phyloP scores from a whole-genome alignment of 2,329 filamentous ascomycete genomes.

The Aspergillus fructus region DNA sequence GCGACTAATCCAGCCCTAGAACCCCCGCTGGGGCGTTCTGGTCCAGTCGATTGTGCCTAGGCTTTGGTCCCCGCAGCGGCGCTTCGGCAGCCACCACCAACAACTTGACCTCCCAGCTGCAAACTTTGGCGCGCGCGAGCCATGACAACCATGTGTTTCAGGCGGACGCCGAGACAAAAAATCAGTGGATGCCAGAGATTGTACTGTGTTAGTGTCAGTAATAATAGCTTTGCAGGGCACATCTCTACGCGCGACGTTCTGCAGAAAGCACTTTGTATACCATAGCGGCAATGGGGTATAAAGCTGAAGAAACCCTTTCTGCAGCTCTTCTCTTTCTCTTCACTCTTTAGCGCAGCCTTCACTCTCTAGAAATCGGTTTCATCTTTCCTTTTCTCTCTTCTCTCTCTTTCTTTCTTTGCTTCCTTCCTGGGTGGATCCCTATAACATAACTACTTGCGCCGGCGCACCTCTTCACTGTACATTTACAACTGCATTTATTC shows the following conservation, averaged over 20 bases:
- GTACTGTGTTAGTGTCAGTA: neutral
- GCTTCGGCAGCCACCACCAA: constrained; percentile 5
- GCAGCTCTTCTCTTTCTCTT: constrained; percentile 8
- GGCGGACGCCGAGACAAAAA: neutral
- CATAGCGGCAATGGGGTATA: constrained; percentile 1
- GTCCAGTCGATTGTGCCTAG: neutral
- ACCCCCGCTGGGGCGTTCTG: neutral
- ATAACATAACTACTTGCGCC: constrained; percentile 15
- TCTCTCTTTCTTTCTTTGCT: constrained; percentile 9
- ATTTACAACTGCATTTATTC: neutral
- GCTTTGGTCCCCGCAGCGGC: constrained; percentile 6
- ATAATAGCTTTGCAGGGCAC: neutral
- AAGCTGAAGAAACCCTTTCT: neutral
- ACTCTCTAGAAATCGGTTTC: constrained; percentile 14
- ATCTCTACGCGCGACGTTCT: neutral
- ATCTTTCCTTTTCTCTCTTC: constrained; percentile 1
- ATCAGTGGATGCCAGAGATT: constrained; percentile 4
- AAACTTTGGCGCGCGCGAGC: constrained; percentile 11
- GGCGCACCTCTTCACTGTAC: constrained; percentile 12
- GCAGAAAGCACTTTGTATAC: constrained; percentile 3
- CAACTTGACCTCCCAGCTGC: neutral
- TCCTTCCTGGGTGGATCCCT: neutral
- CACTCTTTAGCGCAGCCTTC: neutral
- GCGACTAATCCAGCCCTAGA: constrained; percentile 1
- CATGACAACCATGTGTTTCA: constrained; percentile 9